These are phyloP conservation scores for Paecilomyces sp. DNA, from an alignment of 2,329 filamentous ascomycete species.

Conservation along the genomic window DNA sequence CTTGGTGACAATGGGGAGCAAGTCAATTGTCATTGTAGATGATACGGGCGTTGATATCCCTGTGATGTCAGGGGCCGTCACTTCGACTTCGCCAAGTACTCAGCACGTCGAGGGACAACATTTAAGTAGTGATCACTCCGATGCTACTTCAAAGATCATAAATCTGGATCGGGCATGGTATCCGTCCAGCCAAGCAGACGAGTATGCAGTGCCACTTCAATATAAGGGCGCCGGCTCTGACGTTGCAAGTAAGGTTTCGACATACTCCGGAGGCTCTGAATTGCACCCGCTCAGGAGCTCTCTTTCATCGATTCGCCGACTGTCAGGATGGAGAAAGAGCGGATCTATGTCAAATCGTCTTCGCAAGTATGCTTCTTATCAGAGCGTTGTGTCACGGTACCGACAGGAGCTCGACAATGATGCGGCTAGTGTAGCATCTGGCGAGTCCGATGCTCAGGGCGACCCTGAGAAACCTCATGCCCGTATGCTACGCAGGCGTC, in stretches of 20 bases:
- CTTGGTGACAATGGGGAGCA: conserved; percentile 69
- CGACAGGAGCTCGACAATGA: conserved; percentile 19
- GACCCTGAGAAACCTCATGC: conserved; percentile 18
- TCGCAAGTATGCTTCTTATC: conserved; percentile 39
- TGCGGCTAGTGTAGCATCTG: conserved; percentile 9
- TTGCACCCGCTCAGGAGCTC: conserved; percentile 16
- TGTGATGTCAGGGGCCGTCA: conserved; percentile 32
- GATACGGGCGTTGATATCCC: conserved; percentile 41
- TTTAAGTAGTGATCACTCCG: conserved; percentile 6
- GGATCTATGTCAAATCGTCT: conserved; percentile 27
- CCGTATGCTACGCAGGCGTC: conserved; percentile 61
- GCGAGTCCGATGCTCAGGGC: conserved; percentile 11
- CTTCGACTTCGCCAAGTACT: conserved; percentile 2
- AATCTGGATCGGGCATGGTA: background rate
- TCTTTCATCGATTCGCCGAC: conserved; percentile 18
- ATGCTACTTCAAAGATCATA: background rate
- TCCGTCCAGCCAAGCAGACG: conserved; percentile 9
- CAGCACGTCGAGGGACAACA: conserved; percentile 1
- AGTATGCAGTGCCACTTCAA: conserved; percentile 21
- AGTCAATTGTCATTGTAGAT: conserved; percentile 84
- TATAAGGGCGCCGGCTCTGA: conserved; percentile 16
- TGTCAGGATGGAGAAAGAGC: conserved; percentile 14
- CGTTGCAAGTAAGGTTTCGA: conserved; percentile 4
- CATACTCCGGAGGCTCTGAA: conserved; percentile 10
- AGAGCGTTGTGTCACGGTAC: conserved; percentile 32